These are phyloP conservation scores for Fennellomyces sp. DNA, from an alignment of 371 early-diverging fungal species.

Conservation along the genomic window DNA sequence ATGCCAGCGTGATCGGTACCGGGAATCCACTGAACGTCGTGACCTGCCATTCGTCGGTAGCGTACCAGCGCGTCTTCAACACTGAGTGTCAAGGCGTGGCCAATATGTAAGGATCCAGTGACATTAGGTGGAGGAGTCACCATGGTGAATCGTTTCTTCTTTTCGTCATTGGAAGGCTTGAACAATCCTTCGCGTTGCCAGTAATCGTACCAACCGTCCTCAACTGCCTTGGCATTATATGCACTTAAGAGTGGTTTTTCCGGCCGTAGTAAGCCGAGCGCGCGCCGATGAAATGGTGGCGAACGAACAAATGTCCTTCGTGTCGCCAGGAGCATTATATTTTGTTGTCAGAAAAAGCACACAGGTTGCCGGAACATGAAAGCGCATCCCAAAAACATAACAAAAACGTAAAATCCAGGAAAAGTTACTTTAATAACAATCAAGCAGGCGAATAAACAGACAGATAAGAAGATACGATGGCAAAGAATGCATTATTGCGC, in stretches of 20 bases:
- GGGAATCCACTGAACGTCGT: conserved; percentile 87
- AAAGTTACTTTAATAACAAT: too few relatives aligned
- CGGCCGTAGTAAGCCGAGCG: conserved; percentile 21
- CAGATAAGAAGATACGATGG: too few relatives aligned
- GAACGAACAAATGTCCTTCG: not conserved
- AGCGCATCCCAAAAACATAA: not conserved
- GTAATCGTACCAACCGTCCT: conserved; percentile 75
- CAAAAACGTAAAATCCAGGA: too few relatives aligned
- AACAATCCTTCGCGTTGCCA: conserved; percentile 64
- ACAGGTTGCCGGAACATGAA: not conserved
- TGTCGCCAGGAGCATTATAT: not conserved
- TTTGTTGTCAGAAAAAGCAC: not conserved
- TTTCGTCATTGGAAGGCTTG: conserved; percentile 12
- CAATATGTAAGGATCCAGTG: conserved; percentile 95
- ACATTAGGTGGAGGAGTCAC: conserved; percentile 98
- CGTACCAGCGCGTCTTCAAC: conserved; percentile 89
- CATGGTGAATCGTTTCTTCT: conserved; percentile 61
- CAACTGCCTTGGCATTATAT: conserved; percentile 50
- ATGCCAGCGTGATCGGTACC: conserved; percentile 99
- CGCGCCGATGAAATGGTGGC: not conserved
- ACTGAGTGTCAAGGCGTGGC: conserved; percentile 93
- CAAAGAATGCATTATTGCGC: too few relatives aligned
- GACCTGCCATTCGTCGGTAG: conserved; percentile 88
- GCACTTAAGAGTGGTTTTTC: conserved; percentile 26
- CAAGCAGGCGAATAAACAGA: too few relatives aligned